Base-by-base conservation (phyloP, 169 alveolate species). In the Cyclospora cayetanensis region DNA sequence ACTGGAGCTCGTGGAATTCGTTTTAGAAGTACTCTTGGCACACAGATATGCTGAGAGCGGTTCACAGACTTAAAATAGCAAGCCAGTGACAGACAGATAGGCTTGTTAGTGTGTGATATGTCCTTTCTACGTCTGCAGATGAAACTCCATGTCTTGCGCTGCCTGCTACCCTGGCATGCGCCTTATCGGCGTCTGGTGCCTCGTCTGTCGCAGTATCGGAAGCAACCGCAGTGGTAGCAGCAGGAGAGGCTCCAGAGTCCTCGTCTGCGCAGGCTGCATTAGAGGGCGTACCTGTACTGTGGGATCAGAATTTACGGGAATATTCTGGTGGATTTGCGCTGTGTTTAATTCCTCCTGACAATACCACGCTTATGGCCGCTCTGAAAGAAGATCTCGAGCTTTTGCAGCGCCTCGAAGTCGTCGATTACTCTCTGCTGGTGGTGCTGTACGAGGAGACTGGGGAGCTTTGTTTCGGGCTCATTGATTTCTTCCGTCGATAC, bases 301-400 rank as follows among this genome's bases (percentile, higher is more conserved):
- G 94, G 94, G 94, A 91, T 43, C 94, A 91, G 79, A 91, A 91
- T 53, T 91, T 91, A n/a, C 88, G 94, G 20, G 91, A 83, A 46
- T 91, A 46, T n/a, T 31, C 83, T 5, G 39, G 91, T 4, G 94
- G 94, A 29, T 84, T 68, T 34, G 90, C 92, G 1, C 60, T 91
- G 76, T n/a, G 79, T 22, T 42, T 91, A 39, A 25, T 18, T 27
- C 31, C 52, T 37, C 9, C 29, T 2, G 93, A 77, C 43, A 31
- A 65, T 31, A 22, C 20, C 25, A 25, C 42, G 53, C 37, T 76
- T 11, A 18, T 65, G 55, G 70, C 25, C 25, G 74, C 87, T 12
- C 77, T 90, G 4, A 52, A 52, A 68, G 27, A 52, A 22, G 94
- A 91, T 65, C 50, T 91, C 22, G 37, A 20, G 74, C 46, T 91